phyloP scores from a whole-genome alignment of 164 flowering plant genomes.

The Euptelea pleiosperma region DNA sequence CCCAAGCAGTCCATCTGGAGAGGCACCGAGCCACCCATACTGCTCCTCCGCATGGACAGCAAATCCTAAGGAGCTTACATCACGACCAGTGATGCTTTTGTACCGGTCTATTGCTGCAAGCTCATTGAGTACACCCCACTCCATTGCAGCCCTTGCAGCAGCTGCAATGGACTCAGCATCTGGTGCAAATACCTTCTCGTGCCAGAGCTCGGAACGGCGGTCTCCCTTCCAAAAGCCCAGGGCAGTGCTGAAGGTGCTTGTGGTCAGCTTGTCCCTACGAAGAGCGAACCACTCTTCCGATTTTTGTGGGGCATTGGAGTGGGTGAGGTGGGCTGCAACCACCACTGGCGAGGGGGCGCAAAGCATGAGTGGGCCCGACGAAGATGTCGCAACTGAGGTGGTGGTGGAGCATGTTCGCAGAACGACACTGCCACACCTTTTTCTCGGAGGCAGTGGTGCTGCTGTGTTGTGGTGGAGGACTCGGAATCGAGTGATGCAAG shows the following conservation, averaged over 20 bases:
- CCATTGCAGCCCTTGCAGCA: conserved; percentile 59
- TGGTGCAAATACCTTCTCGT: conserved; percentile 70
- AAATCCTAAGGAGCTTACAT: conserved; percentile 73
- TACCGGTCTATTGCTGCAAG: conserved; percentile 68
- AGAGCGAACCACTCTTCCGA: conserved; percentile 97
- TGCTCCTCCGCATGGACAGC: conserved; percentile 60
- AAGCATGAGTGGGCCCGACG: conserved; percentile 17
- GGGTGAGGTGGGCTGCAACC: conserved; percentile 27
- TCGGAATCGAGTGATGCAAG: conserved; percentile 25
- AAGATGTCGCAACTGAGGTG: conserved; percentile 20
- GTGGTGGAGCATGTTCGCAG: conserved; percentile 29
- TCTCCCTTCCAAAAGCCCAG: conserved; percentile 92
- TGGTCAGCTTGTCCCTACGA: conserved; percentile 77
- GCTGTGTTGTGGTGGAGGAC: conserved; percentile 23
- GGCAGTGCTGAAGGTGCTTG: conserved; percentile 95
- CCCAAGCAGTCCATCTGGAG: conserved; percentile 91
- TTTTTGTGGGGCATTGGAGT: conserved; percentile 59
- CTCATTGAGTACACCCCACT: conserved; percentile 90
- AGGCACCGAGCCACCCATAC: conserved; percentile 86
- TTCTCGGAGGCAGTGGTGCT: conserved; percentile 15
- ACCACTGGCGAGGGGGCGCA: conserved; percentile 33
- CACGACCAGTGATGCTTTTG: conserved; percentile 78
- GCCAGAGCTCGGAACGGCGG: conserved; percentile 83
- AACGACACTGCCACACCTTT: conserved; percentile 9
- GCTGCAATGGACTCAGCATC: conserved; percentile 28